Evolutionary conservation across 1,139 yeast genomes (phyloP), one percentile per base, ranked within the genome.

Genomic region (Pneumocystis jirovecii): DNA sequence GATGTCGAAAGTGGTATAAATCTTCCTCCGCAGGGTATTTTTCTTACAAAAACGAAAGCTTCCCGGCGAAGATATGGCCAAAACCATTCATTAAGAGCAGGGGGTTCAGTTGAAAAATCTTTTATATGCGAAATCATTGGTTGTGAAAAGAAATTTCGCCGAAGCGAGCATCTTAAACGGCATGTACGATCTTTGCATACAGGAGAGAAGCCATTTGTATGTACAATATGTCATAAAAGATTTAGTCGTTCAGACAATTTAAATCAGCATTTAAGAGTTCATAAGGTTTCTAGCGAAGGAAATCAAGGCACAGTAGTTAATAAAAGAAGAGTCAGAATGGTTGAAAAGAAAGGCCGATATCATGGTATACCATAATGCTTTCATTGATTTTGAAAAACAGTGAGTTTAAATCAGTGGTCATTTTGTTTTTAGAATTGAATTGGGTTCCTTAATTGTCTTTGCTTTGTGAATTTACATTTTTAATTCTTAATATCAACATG

Each of bases 121-220:
- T 50, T 50, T 25, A 50, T 25, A 25, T 50, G 57, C 25, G 57
- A 50, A 19, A 50, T 50, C 7, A 50, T 50, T 25, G 57, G 57
- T 50, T 66, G 68, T 57, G 64, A 62, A 65, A 66, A 66, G 62
- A 63, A 65, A 66, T 87, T 87, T 76, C 83, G 85, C 72, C 81
- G 95, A 70, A 89, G 85, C 73, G 95, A 87, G 72, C 95, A 87
- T 74, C 76, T 87, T 70, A 86, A 85, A 73, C 80, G 95, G 67
- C 95, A 87, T 72, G 83, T 85, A 73, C 79, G 93, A 67, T 84
- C 89, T 19, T 79, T 87, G 69, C 78, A 76, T 66, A 86, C 91
- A 31, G 81, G 84, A 68, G 90, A 85, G 68, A 85, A 86, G 74
- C 95, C 95, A 0, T 87, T 81, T 74, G 83, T 80, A 69, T 87